Base-by-base conservation (phyloP, 176 grass and related monocot species). In the Melocanna baccifera region DNA sequence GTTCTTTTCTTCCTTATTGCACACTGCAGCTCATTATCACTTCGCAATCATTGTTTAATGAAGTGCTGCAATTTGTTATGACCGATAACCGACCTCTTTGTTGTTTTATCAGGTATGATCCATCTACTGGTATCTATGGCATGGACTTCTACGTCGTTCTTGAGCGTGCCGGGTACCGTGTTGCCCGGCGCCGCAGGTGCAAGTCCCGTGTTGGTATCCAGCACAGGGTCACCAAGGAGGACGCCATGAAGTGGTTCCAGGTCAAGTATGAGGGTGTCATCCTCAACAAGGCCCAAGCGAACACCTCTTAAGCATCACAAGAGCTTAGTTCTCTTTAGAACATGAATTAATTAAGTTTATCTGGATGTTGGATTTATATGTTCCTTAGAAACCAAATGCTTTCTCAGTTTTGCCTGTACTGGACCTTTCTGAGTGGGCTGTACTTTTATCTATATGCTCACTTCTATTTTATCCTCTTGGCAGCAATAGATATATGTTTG, bases 221-320 rank as follows among this genome's bases (percentile, higher is more conserved):
- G 66, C 90, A 91, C 66, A 86, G 86, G 78, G 86, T 92, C 79
- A 92, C 90, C 73, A 89, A 89, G 83, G 90, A 92, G 50, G 90
- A 92, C 29, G 86, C 90, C 57, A 92, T 92, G 90, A 92, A 92
- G 90, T 92, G 90, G 90, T 92, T 92, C 83, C 86, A 92, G 82
- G 90, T 89, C 83, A 92, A 92, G 80, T 92, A 92, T 9, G 90
- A 92, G 90, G 90, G 90, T 83, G 83, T 92, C 42, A 92, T 92
- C 74, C 86, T 92, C 83, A 89, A 92, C 83, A 88, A 92, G 78
- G 34, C 86, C 73, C 90, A 92, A 40, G 81, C 87, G 9, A 84
- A 77, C 74, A 58, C 83, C 25, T 67, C n/a, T 3, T 88, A 85
- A 81, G 75, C 29, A 40, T 28, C 20, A 39, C 40, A 62, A 81